Evolutionary conservation across 108 stramenopile genomes (phyloP), one percentile per base, ranked within the genome.

Genomic region (Discostella pseudostelligera): DNA sequence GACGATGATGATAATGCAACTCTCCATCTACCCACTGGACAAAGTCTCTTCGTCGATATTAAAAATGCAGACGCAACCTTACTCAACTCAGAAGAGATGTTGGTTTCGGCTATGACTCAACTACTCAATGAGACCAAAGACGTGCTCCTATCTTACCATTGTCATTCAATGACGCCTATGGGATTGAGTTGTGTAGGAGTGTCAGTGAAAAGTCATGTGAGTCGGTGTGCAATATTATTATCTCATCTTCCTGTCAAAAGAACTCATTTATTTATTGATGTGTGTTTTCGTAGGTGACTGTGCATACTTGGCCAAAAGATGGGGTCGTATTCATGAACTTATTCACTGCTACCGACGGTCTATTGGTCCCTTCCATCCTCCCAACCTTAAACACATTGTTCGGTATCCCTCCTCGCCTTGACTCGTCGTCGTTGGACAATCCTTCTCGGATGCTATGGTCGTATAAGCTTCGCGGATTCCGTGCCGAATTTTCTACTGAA

Each of bases 161-260:
- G 92, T 58, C 89, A 90, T 47, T 78, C 62, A 11, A 60, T 94
- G 49, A 57, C 67, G 14, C 89, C 92, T 4, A 62, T 58, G 36
- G 92, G 92, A 19, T 87, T 94, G 4, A 81, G 74, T 35, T 90
- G 89, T 43, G 87, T 76, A 26, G 92, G 89, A 13, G 80, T 89
- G 3, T 60, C 87, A 58, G 21, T 87, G 56, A 83, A 94, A 61
- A 81, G 64, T 28, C 62, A 72, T 32, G 62, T 72, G 40, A 43
- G 49, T 50, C 25, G 24, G 7, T 50, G 7, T 50, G 22, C 4
- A 22, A 20, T 50, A 50, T 4, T 25, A 2, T 4, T 7, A 3
- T 50, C 22, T 13, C 7, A 14, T 20, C 1, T 47, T 50, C 25
- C 9, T 24, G 21, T 22, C 12, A 2, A 22, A 2, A 4, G 8